phyloP scores from a whole-genome alignment of 176 grass and related monocot genomes.

The Oryza officinalis region DNA sequence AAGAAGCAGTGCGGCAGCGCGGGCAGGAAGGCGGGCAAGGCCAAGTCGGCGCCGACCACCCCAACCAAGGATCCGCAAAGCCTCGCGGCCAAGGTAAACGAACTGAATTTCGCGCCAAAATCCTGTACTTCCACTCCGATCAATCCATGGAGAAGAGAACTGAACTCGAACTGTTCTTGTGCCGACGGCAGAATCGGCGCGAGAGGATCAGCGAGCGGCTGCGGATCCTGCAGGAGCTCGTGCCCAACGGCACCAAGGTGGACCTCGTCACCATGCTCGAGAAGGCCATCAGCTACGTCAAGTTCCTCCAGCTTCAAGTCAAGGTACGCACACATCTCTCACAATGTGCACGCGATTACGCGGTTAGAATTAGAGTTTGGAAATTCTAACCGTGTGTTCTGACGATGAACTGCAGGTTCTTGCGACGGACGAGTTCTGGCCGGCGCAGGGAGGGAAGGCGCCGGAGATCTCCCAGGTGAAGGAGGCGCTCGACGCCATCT shows the following conservation, averaged over 20 bases:
- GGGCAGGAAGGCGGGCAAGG: conserved; percentile 58
- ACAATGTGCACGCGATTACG: neutral
- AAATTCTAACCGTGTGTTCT: neutral
- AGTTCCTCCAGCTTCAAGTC: conserved; percentile 97
- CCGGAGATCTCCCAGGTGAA: conserved; percentile 78
- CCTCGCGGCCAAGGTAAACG: conserved; percentile 63
- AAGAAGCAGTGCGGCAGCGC: conserved; percentile 69
- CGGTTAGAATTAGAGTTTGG: neutral
- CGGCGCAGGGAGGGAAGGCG: conserved; percentile 68
- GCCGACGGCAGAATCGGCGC: conserved; percentile 58
- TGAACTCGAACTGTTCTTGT: neutral
- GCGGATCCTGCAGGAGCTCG: conserved; percentile 82
- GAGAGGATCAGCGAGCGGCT: conserved; percentile 89
- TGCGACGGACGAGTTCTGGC: conserved; percentile 94
- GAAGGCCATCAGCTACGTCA: conserved; percentile 89
- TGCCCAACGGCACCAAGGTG: conserved; percentile 88
- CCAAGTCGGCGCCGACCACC: conserved; percentile 37
- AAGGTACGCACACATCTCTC: conserved; percentile 44
- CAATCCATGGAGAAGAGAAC: conserved; percentile 4
- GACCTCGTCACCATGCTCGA: conserved; percentile 95
- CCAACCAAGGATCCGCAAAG: conserved; percentile 70
- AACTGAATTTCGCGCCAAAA: neutral
- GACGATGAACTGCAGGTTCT: conserved; percentile 54
- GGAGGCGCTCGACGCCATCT: conserved; percentile 87
- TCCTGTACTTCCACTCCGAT: neutral